Evolutionary conservation across 345 rosid species (phyloP).

Genomic region (Corchorus olitorius): DNA sequence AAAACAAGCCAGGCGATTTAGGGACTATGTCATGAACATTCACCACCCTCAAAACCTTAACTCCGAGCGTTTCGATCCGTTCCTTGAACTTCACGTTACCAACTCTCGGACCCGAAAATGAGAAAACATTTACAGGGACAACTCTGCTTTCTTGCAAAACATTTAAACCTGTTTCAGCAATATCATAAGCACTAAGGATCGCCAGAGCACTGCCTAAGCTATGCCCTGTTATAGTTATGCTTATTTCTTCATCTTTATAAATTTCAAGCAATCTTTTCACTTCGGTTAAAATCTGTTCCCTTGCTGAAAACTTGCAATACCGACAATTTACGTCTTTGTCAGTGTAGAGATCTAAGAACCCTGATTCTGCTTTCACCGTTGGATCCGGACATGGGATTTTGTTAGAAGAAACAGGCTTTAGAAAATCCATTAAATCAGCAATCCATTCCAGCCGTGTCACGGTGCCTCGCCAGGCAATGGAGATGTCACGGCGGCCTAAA

Average conservation of each 20-base stretch:
- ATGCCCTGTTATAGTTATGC: conserved; percentile 84
- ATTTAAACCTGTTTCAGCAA: conserved; percentile 64
- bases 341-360: conserved; percentile 78
- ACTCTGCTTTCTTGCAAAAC: conserved; percentile 35
- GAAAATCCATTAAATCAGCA: conserved; percentile 72
- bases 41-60: conserved; percentile 77
- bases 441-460: conserved; percentile 80
- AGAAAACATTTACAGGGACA: conserved; percentile 55
- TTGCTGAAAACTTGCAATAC: conserved; percentile 64
- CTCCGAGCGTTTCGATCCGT: conserved; percentile 54
- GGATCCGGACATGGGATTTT: conserved; percentile 70
- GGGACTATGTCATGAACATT: conserved; percentile 73
- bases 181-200: conserved; percentile 70
- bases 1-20: conserved; percentile 66
- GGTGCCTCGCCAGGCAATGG: conserved; percentile 80
- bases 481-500: conserved; percentile 76
- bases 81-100: conserved; percentile 73
- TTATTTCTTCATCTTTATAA: conserved; percentile 51
- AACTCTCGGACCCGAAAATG: conserved; percentile 76
- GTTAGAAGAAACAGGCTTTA: conserved; percentile 48
- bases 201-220: conserved; percentile 85
- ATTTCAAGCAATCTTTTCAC: conserved; percentile 50
- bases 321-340: conserved; percentile 62
- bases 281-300: conserved; percentile 70
- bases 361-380: conserved; percentile 74